A percentile compares a stretch with the other conserved stretches of the same genome.
Evolutionary conservation across 805 yeast species (phyloP).

Genomic region (Spathaspora girioi): DNA sequence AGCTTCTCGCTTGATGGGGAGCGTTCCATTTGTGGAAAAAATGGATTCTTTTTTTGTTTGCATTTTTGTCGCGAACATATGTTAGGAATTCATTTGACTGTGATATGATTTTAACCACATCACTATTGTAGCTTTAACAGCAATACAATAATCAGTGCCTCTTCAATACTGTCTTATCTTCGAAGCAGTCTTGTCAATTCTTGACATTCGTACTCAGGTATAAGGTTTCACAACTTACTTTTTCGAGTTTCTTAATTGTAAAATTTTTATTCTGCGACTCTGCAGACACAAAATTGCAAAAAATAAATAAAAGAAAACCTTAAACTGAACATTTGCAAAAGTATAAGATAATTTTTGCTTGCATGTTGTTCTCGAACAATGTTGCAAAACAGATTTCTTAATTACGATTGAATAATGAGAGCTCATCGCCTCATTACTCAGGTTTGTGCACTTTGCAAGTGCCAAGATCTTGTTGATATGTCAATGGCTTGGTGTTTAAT

Average conservation of each 20-base stretch:
- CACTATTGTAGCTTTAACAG: not conserved
- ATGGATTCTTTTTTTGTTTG: not conserved
- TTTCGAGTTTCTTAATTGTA: not conserved
- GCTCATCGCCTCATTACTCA: too few relatives aligned
- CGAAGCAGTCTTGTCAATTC: not conserved
- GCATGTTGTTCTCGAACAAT: too few relatives aligned
- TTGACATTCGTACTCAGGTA: not conserved
- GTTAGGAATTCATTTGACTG: not conserved
- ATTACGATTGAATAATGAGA: too few relatives aligned
- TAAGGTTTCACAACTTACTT: too few relatives aligned
- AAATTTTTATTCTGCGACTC: not conserved
- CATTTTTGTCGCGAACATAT: not conserved
- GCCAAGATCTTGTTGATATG: too few relatives aligned
- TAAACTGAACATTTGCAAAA: not conserved
- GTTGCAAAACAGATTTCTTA: too few relatives aligned
- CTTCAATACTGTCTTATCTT: too few relatives aligned
- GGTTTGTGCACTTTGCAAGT: too few relatives aligned
- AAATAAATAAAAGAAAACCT: not conserved
- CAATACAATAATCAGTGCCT: too few relatives aligned
- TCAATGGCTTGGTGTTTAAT: too few relatives aligned
- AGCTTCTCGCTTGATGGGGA: not conserved
- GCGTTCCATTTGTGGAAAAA: not conserved
- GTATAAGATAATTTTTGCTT: not conserved
- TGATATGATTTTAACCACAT: too few relatives aligned
- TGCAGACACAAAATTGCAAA: not conserved